Percentiles rank a stretch among this genome's conserved stretches.
phyloP scores from a whole-genome alignment of 345 rosid genomes.

The Lepidium sativum region DNA sequence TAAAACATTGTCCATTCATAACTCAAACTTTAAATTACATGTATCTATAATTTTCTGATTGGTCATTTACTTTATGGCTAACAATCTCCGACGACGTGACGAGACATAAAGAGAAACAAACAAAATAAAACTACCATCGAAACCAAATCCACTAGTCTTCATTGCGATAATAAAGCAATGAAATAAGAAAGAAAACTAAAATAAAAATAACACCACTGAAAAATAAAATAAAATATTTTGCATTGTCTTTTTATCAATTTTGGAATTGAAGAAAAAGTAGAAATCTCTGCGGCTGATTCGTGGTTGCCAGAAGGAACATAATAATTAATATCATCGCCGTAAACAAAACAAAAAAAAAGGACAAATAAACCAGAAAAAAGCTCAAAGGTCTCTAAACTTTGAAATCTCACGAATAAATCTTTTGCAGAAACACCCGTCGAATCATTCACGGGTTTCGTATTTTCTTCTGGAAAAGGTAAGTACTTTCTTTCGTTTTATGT shows the following conservation, averaged over 20 bases:
- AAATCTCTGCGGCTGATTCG: neutral
- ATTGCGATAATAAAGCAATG: neutral
- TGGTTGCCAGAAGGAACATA: slow-evolving; percentile 2
- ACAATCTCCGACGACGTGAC: neutral
- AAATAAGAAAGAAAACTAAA: neutral
- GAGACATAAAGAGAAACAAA: neutral
- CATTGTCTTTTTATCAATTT: neutral
- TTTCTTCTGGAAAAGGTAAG: slow-evolving; percentile 6
- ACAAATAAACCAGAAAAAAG: neutral
- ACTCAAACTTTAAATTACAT: too few species aligned
- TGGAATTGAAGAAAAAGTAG: neutral
- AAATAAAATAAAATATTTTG: neutral
- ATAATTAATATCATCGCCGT: neutral
- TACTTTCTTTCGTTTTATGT: neutral
- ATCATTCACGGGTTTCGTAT: slow-evolving; percentile 13
- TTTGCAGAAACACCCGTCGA: too few species aligned
- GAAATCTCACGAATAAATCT: too few species aligned
- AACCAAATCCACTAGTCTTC: neutral
- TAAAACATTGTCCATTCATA: too few species aligned
- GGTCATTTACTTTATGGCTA: slow-evolving; percentile 1
- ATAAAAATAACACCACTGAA: neutral
- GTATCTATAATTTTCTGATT: too few species aligned
- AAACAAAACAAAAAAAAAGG: neutral
- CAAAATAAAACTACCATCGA: neutral
- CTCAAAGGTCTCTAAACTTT: slow-evolving; percentile 12